Evolutionary conservation across 1,139 yeast species (phyloP), one percentile per base, ranked within the genome.

Genomic region (Candida sanyaensis): DNA sequence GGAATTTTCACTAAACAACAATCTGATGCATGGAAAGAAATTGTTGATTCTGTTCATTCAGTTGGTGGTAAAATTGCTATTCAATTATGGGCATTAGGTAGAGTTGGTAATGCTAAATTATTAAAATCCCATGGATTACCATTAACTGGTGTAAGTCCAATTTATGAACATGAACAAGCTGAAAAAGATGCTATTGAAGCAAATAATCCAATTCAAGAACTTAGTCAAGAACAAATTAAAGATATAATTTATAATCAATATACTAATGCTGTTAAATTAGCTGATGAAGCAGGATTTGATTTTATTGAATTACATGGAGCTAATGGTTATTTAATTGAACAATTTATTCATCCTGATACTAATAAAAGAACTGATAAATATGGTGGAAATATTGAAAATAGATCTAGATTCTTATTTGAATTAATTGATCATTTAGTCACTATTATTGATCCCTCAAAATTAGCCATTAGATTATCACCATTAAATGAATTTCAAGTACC

Each of bases 261-360:
- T 53, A 70, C 65, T 1, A 54, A 57, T 6, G 82, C 83, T 9
- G 82, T 81, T 33, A 66, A 66, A 54, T 68, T 69, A 42, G 80
- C 84, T 1, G 56, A 79, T 37, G 69, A 61, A 5, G 86, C 86
- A 6, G 90, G 91, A n/a, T 83, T 84, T 52, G 92, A 86, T 60
- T 83, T 84, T 54, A 76, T 86, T 33, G 89, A 86, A 64, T 61
- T 86, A 48, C 92, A 86, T 58, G 71, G 68, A 46, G 92, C 90
- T 13, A 83, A 86, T 63, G 91, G 91, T 10, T 86, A 83, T 63
- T 68, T 86, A 45, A 58, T 84, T 42, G 84, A 84, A 65, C 85
- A 81, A 64, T 85, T 86, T 60, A 60, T 84, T 45, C 60, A 64
- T 41, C 55, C 65, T 37, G 57, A 61, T 30, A 63, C 80, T 40